Conservation (phyloP, 1,139 yeast species). For the Saccharomyces hybrid region DNA sequence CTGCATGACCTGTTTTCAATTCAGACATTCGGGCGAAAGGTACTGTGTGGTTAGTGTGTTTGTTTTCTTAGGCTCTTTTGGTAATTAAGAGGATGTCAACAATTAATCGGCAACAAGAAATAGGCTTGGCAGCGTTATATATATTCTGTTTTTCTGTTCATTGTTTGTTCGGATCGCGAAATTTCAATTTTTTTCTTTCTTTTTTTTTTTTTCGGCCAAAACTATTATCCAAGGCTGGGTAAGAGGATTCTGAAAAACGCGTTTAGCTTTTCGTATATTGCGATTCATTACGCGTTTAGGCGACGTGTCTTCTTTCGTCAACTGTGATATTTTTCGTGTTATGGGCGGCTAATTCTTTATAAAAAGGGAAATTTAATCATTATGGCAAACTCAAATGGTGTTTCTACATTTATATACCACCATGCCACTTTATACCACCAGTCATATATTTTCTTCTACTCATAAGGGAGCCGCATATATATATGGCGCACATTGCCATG, state of each 20-base stretch:
- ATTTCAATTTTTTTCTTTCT: not conserved
- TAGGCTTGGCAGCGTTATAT: not conserved
- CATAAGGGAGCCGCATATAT: not conserved
- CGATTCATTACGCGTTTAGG: not conserved
- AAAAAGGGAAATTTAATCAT: not conserved
- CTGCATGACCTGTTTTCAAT: constrained; percentile 21
- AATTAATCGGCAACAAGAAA: not conserved
- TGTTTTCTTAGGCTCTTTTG: not conserved
- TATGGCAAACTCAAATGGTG: not conserved
- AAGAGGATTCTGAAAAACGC: not conserved
- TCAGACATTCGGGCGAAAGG: constrained; percentile 21
- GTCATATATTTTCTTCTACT: not conserved
- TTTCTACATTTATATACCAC: not conserved
- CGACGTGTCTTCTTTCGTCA: not conserved
- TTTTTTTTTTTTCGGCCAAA: not conserved
- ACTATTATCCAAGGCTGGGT: not conserved
- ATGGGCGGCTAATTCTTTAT: not conserved
- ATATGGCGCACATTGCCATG: too few relatives aligned
- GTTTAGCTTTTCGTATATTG: not conserved
- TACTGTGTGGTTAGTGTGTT: not conserved
- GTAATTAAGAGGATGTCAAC: not conserved
- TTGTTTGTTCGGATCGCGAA: not conserved
- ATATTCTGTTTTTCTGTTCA: not conserved
- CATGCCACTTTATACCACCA: not conserved
- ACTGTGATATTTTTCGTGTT: not conserved